Evolutionary conservation across 345 rosid genomes (phyloP), one percentile per base, ranked within the genome.

Genomic region (Trapa bicornis): DNA sequence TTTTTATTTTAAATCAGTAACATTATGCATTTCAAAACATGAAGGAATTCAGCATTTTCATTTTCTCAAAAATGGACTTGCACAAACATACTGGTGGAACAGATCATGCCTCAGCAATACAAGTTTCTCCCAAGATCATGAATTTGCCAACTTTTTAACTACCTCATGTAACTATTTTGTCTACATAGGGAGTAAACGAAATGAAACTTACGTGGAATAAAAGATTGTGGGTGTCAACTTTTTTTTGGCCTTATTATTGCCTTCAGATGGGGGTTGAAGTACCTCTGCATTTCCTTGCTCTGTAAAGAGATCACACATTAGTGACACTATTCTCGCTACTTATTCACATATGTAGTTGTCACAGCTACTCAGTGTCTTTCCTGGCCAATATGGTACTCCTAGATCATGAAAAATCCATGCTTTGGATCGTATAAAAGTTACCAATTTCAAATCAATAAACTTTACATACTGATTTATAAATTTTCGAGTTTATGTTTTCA

Each of bases 181-280:
- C 63, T 45, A 58, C 13, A 10, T 58, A 2, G 35, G 38, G 63
- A n/a, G 47, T 4, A 3, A 45, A 42, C 37, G 53, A 63, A 50
- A 61, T 3, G 15, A 76, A 60, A 77, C 97, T 81, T 77, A 93
- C 96, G 98, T 77, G 22, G 97, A 80, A 76, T 87, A 93, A 70
- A 70, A 93, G 60, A 90, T 83, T 4, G 80, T 83, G 67, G 98
- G 98, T 10, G 69, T 61, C 38, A 52, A 42, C 70, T 76, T 85
- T 69, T 87, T 83, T 80, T 85, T 93, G 61, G 69, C 67, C 74
- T 42, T 79, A 68, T 47, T 71, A 38, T 42, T 79, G 68, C 57
- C 69, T 33, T 76, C 80, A 22, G 76, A 42, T 22, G 67, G 67
- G 32, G 81, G 38, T 39, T 86, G 86, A 68, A 70, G 48, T 47